Evolutionary conservation across 352 stramenopile genomes (phyloP).

Genomic region (Discostella stelligera): DNA sequence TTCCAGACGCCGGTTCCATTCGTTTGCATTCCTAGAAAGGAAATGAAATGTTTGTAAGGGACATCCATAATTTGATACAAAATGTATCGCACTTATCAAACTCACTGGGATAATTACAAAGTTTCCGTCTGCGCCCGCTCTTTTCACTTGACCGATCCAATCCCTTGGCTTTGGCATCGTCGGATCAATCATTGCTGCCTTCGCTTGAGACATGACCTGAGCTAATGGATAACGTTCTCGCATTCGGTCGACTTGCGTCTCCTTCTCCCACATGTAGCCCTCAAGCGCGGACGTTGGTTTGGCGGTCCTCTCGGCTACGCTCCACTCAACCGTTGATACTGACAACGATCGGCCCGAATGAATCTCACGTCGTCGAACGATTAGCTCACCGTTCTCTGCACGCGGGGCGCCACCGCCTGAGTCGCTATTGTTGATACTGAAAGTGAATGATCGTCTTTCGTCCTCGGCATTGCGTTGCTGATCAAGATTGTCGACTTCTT

Average conservation of each 20-base stretch:
- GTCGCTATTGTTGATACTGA: constrained; percentile 21
- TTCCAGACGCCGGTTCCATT: constrained; percentile 69
- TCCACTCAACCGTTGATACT: constrained; percentile 78
- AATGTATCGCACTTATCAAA: constrained; percentile 6
- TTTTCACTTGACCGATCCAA: constrained; percentile 69
- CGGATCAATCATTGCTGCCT: constrained; percentile 56
- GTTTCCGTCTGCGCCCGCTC: constrained; percentile 34
- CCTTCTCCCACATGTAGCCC: constrained; percentile 82
- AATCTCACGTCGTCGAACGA: constrained; percentile 72
- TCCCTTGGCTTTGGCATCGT: constrained; percentile 68
- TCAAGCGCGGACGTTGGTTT: constrained; percentile 68
- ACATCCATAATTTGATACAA: neutral
- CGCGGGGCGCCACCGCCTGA: constrained; percentile 52
- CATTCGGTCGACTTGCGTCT: constrained; percentile 79
- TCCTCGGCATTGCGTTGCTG: constrained; percentile 35
- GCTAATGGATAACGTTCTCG: constrained; percentile 72
- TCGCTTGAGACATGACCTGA: constrained; percentile 70
- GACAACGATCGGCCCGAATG: constrained; percentile 73
- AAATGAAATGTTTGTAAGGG: neutral
- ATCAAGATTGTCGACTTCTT: constrained; percentile 17
- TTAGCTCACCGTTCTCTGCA: constrained; percentile 68
- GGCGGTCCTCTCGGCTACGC: constrained; percentile 76
- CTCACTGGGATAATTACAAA: constrained; percentile 77
- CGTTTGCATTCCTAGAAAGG: constrained; percentile 64
- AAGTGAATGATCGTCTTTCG: constrained; percentile 26